Base-by-base conservation (phyloP, 169 alveolate species). In the Plasmodium gaboni region DNA sequence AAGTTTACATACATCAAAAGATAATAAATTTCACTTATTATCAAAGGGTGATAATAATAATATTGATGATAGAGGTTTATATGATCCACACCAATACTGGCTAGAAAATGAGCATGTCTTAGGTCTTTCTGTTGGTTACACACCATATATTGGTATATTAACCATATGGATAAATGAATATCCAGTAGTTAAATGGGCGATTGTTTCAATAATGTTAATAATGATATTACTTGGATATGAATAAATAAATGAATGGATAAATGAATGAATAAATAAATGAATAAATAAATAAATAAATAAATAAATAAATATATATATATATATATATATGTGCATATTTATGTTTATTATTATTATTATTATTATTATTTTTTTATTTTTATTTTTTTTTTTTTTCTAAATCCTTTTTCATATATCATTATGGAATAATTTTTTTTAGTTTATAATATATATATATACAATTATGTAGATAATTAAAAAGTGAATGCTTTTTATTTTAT, bases 31-130 rank as follows among this genome's bases (percentile, higher is more conserved):
- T 69, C 92, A 93, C 53, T 90, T 96, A 59, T 89, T 97, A 69
- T 96, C 99, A 22, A 97, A 97, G 95, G 99, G 99, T 15, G 99
- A 97, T 92, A 97, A 96, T 92, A 97, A 97, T 90, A 93, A 92
- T 42, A 96, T 95, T 53, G 97, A 96, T 80, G 99, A 97, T 92
- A 93, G 99, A 93, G 98, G 97, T 0, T 94, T 97, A 42, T 97
- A 96, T 93, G 96, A 96, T 55, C 83, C 72, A 71, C 93, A 97
- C 32, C 93, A 94, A 85, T 88, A 95, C 46, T 97, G 98, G 98
- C 78, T 97, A 8, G 92, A 94, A 48, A 90, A 95, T 76, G 87
- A 88, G 61, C 95, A 97, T 50, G 93, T 97, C 10, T 74, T 96
- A 64, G 99, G 99, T 46, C 96, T 94, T 38, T 92, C 93, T 15